Evolutionary conservation across 495 filamentous ascomycete genomes (phyloP).

Genomic region (Polyplosphaeria fusca): DNA sequence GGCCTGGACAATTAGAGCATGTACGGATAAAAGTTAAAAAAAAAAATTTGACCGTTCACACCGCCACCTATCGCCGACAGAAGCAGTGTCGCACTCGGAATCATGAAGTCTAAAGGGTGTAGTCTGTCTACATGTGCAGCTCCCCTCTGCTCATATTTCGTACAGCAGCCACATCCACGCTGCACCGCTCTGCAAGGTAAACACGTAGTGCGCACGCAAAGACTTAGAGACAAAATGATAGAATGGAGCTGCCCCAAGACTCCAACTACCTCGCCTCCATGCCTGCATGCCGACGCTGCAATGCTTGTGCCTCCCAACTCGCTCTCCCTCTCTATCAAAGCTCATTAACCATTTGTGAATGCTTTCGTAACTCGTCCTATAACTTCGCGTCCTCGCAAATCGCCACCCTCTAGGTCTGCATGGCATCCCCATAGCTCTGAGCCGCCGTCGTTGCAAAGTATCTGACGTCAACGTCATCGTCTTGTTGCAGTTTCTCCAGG

Average conservation of each 20-base stretch:
- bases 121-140: conserved; percentile 5
- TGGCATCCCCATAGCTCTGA: conserved; percentile 35
- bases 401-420: conserved; percentile 28
- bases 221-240: conserved; percentile 3
- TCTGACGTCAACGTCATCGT: conserved; percentile 96
- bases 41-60: too few species aligned
- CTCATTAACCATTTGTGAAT: conserved; percentile 29
- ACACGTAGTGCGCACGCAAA: conserved; percentile 12
- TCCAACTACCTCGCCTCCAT: not conserved
- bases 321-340: conserved; percentile 17
- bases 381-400: not conserved
- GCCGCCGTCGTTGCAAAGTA: conserved; percentile 83
- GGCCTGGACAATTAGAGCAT: too few species aligned
- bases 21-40: too few species aligned
- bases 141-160: conserved; percentile 1
- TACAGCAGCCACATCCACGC: conserved; percentile 3
- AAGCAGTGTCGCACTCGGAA: too few species aligned
- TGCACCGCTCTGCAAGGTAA: too few species aligned
- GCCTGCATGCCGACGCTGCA: conserved; percentile 8
- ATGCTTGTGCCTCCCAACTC: conserved; percentile 1
- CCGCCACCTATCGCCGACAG: too few species aligned
- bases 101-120: conserved; percentile 21
- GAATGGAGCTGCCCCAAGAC: not conserved
- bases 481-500: conserved; percentile 89
- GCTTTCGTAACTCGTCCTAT: conserved; percentile 28